Conservation (phyloP, 352 stramenopile genomes). For the Phytophthora parvispora region DNA sequence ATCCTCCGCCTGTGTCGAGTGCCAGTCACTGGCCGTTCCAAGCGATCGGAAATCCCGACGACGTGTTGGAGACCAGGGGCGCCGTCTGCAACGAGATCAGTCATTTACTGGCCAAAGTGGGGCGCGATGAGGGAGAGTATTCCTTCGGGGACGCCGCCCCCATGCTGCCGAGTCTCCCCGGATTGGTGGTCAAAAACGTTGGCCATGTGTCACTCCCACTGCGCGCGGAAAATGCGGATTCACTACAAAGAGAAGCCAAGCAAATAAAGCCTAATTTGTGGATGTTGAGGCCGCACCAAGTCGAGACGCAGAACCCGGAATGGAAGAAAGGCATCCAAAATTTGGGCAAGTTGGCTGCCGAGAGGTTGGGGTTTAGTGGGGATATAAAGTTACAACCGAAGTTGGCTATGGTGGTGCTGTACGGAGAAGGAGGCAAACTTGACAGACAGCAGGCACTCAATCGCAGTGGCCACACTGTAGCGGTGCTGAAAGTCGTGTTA, state of each 20-base stretch:
- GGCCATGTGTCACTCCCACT: constrained; percentile 1
- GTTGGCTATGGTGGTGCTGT: neutral
- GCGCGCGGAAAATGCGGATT: neutral
- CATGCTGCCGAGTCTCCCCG: neutral
- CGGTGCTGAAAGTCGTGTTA: neutral
- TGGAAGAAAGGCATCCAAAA: neutral
- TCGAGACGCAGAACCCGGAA: constrained; percentile 3
- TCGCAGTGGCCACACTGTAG: neutral
- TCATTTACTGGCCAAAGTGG: neutral
- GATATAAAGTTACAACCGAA: neutral
- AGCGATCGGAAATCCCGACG: neutral
- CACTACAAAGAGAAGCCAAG: neutral
- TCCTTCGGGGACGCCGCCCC: neutral
- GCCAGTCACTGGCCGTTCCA: neutral
- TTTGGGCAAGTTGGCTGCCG: neutral
- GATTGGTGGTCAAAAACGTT: neutral
- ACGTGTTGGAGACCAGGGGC: neutral
- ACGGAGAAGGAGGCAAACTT: neutral
- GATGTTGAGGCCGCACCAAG: neutral
- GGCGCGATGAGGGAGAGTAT: neutral
- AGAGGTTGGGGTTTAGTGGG: constrained; percentile 1
- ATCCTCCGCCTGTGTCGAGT: neutral
- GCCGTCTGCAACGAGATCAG: constrained; percentile 1
- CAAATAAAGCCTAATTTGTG: neutral
- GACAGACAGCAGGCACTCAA: neutral